phyloP scores from a whole-genome alignment of 805 yeast species.

The Priceomyces melissophilus region DNA sequence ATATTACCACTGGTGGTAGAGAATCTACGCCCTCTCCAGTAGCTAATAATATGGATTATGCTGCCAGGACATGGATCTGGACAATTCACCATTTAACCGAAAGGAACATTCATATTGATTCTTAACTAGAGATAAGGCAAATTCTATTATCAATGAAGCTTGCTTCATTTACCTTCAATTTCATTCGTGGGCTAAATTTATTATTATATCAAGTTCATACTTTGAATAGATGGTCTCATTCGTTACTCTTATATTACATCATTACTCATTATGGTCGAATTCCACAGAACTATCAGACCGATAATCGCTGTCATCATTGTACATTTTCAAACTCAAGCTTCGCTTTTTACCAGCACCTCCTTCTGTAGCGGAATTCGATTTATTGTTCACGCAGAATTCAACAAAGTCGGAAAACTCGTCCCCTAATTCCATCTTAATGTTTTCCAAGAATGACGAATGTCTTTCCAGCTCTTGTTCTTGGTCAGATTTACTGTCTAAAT shows the following conservation, averaged over 20 bases:
- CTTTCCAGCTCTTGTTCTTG: slow-evolving; percentile 13
- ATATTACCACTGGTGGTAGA: slow-evolving; percentile 58
- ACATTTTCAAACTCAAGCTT: slow-evolving; percentile 6
- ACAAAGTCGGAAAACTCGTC: slow-evolving; percentile 9
- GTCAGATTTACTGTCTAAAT: background rate
- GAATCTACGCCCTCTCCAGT: slow-evolving; percentile 55
- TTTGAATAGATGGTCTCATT: background rate
- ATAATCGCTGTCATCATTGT: slow-evolving; percentile 18
- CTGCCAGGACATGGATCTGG: slow-evolving; percentile 78
- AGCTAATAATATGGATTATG: slow-evolving; percentile 55
- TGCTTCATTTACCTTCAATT: background rate
- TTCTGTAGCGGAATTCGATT: background rate
- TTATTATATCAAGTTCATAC: background rate
- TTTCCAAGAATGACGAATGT: slow-evolving; percentile 16
- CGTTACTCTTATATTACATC: too few species aligned
- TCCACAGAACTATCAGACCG: slow-evolving; percentile 11
- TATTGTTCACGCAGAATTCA: slow-evolving; percentile 12
- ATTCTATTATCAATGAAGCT: background rate
- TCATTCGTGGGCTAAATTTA: background rate
- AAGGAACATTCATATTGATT: slow-evolving; percentile 32
- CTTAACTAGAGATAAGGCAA: background rate
- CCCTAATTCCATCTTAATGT: slow-evolving; percentile 10
- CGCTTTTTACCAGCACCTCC: background rate
- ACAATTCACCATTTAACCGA: slow-evolving; percentile 57
- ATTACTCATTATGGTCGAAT: slow-evolving; percentile 5